Conservation (phyloP, 495 filamentous ascomycete genomes). For the Articulospora tetracladia region DNA sequence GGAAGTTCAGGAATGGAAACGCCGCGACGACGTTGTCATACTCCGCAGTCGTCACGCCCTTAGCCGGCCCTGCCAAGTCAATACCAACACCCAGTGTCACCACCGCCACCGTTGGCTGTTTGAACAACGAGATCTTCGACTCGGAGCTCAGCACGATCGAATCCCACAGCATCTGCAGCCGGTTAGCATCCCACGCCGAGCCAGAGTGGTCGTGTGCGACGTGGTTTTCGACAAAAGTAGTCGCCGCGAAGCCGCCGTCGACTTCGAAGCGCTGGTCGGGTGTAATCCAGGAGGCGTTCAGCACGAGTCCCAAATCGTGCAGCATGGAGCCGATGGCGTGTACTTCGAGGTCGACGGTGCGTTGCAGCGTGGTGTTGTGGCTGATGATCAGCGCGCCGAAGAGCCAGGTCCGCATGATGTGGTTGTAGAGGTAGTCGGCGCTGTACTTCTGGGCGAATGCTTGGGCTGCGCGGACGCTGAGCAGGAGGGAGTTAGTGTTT, state of each 20-base stretch:
- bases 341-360: constrained; percentile 30
- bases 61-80: constrained; percentile 31
- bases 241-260: constrained; percentile 37
- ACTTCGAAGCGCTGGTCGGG: constrained; percentile 39
- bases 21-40: constrained; percentile 26
- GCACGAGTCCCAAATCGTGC: constrained; percentile 31
- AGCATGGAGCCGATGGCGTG: constrained; percentile 31
- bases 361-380: constrained; percentile 27
- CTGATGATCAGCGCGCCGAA: constrained; percentile 26
- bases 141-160: constrained; percentile 38
- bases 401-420: constrained; percentile 29
- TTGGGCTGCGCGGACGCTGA: constrained; percentile 33
- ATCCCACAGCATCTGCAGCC: constrained; percentile 41
- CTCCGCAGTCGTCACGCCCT: constrained; percentile 31
- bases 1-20: constrained; percentile 31
- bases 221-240: constrained; percentile 27
- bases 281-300: constrained; percentile 26
- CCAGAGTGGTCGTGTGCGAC: constrained; percentile 23
- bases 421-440: constrained; percentile 27
- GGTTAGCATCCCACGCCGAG: constrained; percentile 32
- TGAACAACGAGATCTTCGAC: constrained; percentile 32
- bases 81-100: constrained; percentile 31
- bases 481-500: constrained; percentile 17
- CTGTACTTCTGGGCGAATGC: constrained; percentile 34
- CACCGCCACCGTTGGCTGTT: constrained; percentile 34